phyloP scores from a whole-genome alignment of 768 basidiomycete species.

The Epithele typhae region DNA sequence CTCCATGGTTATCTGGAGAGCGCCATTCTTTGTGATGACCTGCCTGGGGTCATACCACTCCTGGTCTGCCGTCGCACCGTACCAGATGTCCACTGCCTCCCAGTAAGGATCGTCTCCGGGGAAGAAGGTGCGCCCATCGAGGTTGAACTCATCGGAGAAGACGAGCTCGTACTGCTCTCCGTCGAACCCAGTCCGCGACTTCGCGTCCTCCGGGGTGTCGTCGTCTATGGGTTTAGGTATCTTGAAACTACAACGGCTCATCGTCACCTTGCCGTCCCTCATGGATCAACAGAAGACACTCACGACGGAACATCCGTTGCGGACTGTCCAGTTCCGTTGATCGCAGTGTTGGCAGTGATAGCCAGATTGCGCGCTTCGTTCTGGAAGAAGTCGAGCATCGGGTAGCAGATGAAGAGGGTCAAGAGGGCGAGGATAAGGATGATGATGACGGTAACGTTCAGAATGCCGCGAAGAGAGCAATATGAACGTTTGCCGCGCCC shows the following conservation, averaged over 20 bases:
- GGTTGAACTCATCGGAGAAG: slow-evolving; percentile 64
- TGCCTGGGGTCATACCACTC: slow-evolving; percentile 77
- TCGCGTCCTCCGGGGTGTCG: slow-evolving; percentile 59
- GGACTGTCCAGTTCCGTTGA: slow-evolving; percentile 70
- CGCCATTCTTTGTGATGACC: slow-evolving; percentile 61
- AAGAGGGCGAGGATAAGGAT: slow-evolving; percentile 60
- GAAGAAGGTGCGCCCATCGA: slow-evolving; percentile 46
- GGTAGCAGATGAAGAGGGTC: slow-evolving; percentile 77
- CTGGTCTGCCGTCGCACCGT: slow-evolving; percentile 61
- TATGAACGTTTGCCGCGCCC: slow-evolving; percentile 32
- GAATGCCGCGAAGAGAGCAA: slow-evolving; percentile 44
- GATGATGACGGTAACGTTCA: slow-evolving; percentile 69
- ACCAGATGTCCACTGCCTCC: slow-evolving; percentile 74
- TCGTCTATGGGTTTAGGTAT: slow-evolving; percentile 65
- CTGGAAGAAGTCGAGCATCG: slow-evolving; percentile 56
- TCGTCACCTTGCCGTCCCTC: too few species aligned
- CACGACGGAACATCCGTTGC: background rate
- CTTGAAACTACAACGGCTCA: slow-evolving; percentile 26
- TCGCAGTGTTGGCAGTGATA: slow-evolving; percentile 59
- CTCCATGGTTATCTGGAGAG: slow-evolving; percentile 69
- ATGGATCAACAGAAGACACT: background rate
- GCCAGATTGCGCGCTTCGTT: slow-evolving; percentile 33
- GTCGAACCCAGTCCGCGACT: slow-evolving; percentile 67
- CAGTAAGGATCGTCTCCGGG: slow-evolving; percentile 65
- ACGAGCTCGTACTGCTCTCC: slow-evolving; percentile 62